Evolutionary conservation across 345 rosid genomes (phyloP).

Genomic region (Draba incana): DNA sequence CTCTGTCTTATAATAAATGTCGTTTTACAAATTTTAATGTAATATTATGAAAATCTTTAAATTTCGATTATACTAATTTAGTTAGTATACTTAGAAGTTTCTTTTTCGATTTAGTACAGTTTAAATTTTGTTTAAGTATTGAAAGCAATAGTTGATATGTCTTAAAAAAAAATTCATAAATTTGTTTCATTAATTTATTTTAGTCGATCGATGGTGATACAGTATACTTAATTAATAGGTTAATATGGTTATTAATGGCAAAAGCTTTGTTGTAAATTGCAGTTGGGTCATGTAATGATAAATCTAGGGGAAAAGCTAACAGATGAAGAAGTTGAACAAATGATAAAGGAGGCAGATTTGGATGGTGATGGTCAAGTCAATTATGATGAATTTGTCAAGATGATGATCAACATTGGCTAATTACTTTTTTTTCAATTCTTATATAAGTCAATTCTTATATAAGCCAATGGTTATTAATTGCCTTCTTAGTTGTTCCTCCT

Average conservation of each 20-base stretch:
- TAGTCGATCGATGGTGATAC: not conserved
- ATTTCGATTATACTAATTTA: too few relatives aligned
- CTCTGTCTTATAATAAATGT: too few relatives aligned
- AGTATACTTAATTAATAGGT: not conserved
- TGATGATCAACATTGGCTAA: slow-evolving; percentile 55
- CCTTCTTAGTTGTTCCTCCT: slow-evolving; percentile 1
- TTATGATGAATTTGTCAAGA: slow-evolving; percentile 71
- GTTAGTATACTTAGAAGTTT: too few relatives aligned
- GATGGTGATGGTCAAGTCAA: slow-evolving; percentile 88
- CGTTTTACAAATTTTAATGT: too few relatives aligned
- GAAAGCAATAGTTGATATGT: too few relatives aligned
- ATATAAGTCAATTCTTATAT: not conserved
- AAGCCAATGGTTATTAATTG: not conserved
- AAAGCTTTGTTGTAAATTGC: slow-evolving; percentile 7
- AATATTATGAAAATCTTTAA: too few relatives aligned
- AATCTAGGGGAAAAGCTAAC: slow-evolving; percentile 89
- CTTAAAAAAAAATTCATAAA: too few relatives aligned
- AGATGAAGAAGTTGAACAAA: slow-evolving; percentile 81
- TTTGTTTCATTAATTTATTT: not conserved
- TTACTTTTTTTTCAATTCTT: not conserved
- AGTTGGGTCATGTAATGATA: slow-evolving; percentile 95
- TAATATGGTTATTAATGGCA: slow-evolving; percentile 1
- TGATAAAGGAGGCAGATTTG: slow-evolving; percentile 93
- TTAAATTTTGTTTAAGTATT: too few relatives aligned
- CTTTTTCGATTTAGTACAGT: too few relatives aligned